A percentile compares a stretch with the other conserved stretches of the same genome.
Evolutionary conservation across 345 rosid species (phyloP).

Genomic region (Camelina sativa): DNA sequence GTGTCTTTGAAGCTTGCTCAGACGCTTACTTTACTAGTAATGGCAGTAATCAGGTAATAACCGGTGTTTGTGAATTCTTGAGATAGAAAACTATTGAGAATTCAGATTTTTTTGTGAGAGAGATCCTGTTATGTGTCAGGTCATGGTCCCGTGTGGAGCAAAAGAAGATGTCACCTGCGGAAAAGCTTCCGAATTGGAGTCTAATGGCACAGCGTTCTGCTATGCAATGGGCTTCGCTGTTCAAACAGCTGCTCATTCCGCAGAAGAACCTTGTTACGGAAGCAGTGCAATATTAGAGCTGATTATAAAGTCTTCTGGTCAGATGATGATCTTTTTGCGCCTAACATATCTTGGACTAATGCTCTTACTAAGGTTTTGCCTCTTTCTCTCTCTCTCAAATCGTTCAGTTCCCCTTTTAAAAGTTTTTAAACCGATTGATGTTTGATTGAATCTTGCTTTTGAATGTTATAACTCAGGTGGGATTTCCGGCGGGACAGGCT

Average conservation of each 20-base stretch:
- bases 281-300: constrained; percentile 65
- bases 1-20: constrained; percentile 70
- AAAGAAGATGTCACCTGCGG: constrained; percentile 67
- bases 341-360: constrained; percentile 40
- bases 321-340: background rate
- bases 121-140: constrained; percentile 46
- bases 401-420: background rate
- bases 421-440: background rate
- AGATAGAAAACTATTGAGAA: background rate
- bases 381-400: background rate
- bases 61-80: background rate
- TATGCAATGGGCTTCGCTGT: constrained; percentile 72
- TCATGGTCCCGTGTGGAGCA: constrained; percentile 74
- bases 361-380: constrained; percentile 53
- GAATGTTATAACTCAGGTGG: constrained; percentile 27
- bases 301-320: constrained; percentile 48
- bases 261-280: constrained; percentile 65
- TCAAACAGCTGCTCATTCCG: constrained; percentile 38
- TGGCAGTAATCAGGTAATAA: constrained; percentile 57
- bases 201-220: constrained; percentile 83
- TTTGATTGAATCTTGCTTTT: constrained; percentile 9
- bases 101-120: background rate
- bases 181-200: constrained; percentile 67
- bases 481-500: constrained; percentile 43
- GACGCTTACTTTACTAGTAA: constrained; percentile 81